These are phyloP conservation scores for Scleroderma bovista DNA, from an alignment of 768 basidiomycete species.

Conservation along the genomic window DNA sequence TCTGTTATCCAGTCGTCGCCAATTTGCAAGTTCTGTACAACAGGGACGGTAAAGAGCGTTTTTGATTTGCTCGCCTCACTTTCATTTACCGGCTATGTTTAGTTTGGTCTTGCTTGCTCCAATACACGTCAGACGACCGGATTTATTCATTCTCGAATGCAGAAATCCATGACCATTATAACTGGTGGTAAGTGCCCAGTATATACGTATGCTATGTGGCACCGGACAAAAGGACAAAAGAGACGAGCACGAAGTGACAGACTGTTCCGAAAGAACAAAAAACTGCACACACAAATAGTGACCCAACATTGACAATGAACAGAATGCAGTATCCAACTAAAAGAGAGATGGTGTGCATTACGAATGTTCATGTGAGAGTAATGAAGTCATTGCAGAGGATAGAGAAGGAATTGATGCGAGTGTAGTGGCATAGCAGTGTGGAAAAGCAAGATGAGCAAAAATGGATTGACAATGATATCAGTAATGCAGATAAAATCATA, in stretches of 20 bases:
- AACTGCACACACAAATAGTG: constrained; percentile 7
- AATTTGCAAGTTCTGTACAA: constrained; percentile 8
- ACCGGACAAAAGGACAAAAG: constrained; percentile 4
- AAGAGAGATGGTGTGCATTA: constrained; percentile 28
- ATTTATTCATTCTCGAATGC: background rate
- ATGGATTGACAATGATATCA: constrained; percentile 6
- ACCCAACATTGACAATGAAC: constrained; percentile 31
- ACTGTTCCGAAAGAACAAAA: background rate
- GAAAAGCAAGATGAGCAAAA: constrained; percentile 12
- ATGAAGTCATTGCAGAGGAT: constrained; percentile 28
- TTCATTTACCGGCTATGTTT: background rate
- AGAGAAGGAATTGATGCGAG: constrained; percentile 25
- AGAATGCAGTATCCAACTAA: constrained; percentile 22
- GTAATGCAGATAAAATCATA: constrained; percentile 1
- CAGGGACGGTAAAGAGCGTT: constrained; percentile 1
- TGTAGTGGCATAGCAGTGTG: constrained; percentile 33
- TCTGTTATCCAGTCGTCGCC: constrained; percentile 6
- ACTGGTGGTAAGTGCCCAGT: constrained; percentile 8
- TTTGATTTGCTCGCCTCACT: constrained; percentile 4
- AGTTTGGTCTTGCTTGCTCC: constrained; percentile 27
- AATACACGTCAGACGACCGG: background rate
- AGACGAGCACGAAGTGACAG: constrained; percentile 1
- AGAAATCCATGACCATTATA: constrained; percentile 15
- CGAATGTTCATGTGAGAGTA: constrained; percentile 29
- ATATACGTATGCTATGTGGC: constrained; percentile 12